phyloP scores from a whole-genome alignment of 108 stramenopile species.

The Fragilaria radians region DNA sequence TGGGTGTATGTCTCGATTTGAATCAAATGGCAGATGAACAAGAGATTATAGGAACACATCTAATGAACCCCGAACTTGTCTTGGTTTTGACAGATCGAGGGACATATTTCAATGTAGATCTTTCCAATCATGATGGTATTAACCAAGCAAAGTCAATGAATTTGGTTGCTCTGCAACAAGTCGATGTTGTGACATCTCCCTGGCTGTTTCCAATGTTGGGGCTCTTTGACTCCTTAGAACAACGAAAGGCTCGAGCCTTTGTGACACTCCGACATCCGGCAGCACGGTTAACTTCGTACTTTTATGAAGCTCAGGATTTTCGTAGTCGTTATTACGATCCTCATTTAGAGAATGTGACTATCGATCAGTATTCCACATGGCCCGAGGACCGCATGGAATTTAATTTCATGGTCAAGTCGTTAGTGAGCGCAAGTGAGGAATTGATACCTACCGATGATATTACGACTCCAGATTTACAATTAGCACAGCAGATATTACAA shows the following conservation, averaged over 20 bases:
- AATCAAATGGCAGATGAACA: background rate
- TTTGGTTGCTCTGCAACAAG: background rate
- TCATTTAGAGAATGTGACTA: background rate
- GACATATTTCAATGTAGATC: background rate
- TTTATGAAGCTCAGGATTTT: background rate
- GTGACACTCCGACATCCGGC: background rate
- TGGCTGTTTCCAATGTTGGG: background rate
- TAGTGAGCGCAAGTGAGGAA: background rate
- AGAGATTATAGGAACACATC: background rate
- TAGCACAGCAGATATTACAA: background rate
- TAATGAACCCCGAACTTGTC: background rate
- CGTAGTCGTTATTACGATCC: background rate
- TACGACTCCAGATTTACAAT: background rate
- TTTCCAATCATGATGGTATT: background rate
- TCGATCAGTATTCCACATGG: background rate
- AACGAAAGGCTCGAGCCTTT: background rate
- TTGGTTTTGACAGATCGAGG: background rate
- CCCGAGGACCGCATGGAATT: background rate
- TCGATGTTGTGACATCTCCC: background rate
- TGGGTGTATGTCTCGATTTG: background rate
- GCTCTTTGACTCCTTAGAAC: background rate
- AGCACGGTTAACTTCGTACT: background rate
- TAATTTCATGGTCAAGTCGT: conserved; percentile 2
- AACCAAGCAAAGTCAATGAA: background rate
- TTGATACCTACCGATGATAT: background rate